Conservation (phyloP, 179 eudicot genomes). For the Gypsophila paniculata region DNA sequence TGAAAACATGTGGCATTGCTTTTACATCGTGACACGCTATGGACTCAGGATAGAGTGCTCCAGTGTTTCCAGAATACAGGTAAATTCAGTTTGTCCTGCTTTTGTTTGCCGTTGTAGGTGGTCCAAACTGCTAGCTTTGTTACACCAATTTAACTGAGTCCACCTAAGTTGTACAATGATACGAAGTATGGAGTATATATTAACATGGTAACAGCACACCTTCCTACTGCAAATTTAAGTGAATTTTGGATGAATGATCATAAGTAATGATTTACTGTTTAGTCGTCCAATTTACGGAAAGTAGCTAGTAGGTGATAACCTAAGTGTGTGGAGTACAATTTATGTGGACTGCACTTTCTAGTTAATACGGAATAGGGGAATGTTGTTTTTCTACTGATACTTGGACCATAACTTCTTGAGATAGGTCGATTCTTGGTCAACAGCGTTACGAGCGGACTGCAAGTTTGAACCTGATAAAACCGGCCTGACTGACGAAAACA, state of each 20-base stretch:
- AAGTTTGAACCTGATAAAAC: constrained; percentile 35
- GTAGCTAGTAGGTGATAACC: background rate
- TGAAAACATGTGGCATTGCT: constrained; percentile 59
- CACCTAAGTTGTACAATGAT: background rate
- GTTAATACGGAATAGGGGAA: no score
- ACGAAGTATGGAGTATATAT: no score
- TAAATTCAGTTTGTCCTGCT: constrained; percentile 8
- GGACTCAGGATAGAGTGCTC: constrained; percentile 81
- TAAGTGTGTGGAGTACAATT: background rate
- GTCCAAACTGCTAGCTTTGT: background rate
- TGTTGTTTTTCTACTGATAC: background rate
- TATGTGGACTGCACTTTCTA: background rate
- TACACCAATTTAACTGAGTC: background rate
- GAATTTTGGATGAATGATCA: background rate
- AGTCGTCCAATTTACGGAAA: no score
- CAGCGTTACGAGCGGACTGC: constrained; percentile 48
- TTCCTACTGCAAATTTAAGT: background rate
- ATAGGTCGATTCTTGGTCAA: constrained; percentile 75
- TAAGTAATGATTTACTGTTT: no score
- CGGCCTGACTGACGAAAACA: constrained; percentile 26
- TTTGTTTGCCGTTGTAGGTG: background rate
- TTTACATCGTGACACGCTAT: constrained; percentile 65
- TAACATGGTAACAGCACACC: background rate
- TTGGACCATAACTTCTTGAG: background rate
- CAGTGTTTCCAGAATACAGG: constrained; percentile 69